Evolutionary conservation across 2,329 filamentous ascomycete species (phyloP).

Genomic region (Berkeleyomyces basicola): DNA sequence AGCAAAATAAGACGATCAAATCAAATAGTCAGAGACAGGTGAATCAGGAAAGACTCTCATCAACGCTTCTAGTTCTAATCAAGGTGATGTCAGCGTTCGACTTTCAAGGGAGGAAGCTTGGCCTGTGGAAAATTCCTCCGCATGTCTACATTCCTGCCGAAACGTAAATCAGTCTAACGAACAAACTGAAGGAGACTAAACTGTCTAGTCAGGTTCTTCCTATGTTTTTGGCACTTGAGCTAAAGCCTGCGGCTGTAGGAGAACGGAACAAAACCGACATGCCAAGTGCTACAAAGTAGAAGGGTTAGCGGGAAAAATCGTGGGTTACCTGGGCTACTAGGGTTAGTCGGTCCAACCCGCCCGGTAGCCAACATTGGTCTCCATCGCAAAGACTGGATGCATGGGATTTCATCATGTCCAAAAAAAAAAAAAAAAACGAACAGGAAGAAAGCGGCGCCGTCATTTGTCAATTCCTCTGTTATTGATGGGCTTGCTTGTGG

Average conservation of each 20-base stretch:
- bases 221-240: neutral
- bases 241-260: neutral
- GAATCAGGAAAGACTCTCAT: too few species aligned
- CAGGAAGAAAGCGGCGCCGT: neutral
- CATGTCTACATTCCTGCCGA: neutral
- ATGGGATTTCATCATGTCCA: neutral
- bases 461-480: neutral
- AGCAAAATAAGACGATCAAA: too few species aligned
- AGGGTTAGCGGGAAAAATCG: neutral
- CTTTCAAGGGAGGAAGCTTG: neutral
- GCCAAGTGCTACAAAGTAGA: neutral
- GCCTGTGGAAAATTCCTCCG: neutral
- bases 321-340: neutral
- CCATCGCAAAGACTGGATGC: neutral
- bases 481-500: neutral
- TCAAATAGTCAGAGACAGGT: too few species aligned
- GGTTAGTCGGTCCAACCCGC: neutral
- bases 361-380: too few species aligned
- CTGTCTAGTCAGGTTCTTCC: neutral
- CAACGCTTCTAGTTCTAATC: too few species aligned
- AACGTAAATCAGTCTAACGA: neutral
- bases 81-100: neutral
- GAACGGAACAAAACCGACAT: neutral
- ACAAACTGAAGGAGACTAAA: neutral
- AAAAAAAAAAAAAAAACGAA: neutral